Base-by-base conservation (phyloP, 2,329 filamentous ascomycete genomes). In the Cladophialophora carrionii region DNA sequence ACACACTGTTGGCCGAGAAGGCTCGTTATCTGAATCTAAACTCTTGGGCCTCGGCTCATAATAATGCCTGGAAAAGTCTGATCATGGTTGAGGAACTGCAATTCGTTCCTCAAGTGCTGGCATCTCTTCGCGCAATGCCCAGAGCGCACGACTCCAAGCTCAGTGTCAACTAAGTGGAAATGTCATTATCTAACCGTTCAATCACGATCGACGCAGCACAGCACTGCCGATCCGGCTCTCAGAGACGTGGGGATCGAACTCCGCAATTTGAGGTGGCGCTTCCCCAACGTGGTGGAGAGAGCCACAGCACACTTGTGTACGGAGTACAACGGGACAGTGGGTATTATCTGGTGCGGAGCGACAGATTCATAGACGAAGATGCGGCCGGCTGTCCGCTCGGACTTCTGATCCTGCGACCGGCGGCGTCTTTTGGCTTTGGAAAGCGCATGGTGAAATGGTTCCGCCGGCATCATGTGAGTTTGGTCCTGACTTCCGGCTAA, bases 401-500 rank as follows among this genome's bases (percentile, higher is more conserved):
- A 22, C 9, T 60, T 60, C 46, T 60, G 31, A 37, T 52, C 46
- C 20, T 51, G 14, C 29, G 17, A 20, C n/a, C 1, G 5, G 34
- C 48, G 48, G 48, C 20, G 17, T 51, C 10, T 2, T 10, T 10
- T 8, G 26, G 8, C 48, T 26, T 8, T 52, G 10, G 4, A 8
- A 43, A 43, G 4, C 37, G n/a, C 17, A n/a, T 43, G 37, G 17
- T 5, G 37, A 9, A 43, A 43, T 43, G 37, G 37, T 7, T 17
- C 17, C 37, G 37, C 17, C 37, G 6, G 17, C 37, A 8, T 17
- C 37, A n/a, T 57, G 31, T 46, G n/a, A 29, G 20, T 14, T 8
- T 46, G 20, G 9, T 22, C 20, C 4, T 24, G 57, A 26, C 57
- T 62, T 62, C 53, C 60, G 60, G 60, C 60, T 62, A 62, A 62